These are phyloP conservation scores for Gryganskiella cystojenkinii DNA, from an alignment of 192 early-diverging fungal genomes.

Conservation along the genomic window DNA sequence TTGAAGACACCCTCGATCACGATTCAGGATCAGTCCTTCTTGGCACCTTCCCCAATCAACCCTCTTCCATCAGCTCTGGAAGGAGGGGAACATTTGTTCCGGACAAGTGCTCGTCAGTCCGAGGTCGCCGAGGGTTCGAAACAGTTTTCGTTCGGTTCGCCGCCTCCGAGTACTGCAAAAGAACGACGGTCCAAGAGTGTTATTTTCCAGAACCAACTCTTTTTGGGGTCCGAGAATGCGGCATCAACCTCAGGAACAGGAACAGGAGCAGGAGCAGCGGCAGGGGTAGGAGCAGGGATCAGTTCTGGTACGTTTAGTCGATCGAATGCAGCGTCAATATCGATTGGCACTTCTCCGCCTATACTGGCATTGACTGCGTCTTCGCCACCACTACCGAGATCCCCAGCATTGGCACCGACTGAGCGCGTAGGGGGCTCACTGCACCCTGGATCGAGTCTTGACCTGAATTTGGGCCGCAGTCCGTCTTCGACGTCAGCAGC, in stretches of 20 bases:
- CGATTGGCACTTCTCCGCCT: not conserved
- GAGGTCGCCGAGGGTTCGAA: conserved; percentile 1
- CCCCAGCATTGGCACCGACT: not conserved
- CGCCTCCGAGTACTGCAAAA: conserved; percentile 3
- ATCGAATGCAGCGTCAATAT: too few relatives aligned
- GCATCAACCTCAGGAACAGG: not conserved
- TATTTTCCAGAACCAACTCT: conserved; percentile 8
- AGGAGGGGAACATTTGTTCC: conserved; percentile 26
- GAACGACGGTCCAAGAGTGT: conserved; percentile 35
- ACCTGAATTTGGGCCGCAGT: too few relatives aligned
- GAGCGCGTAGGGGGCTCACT: too few relatives aligned
- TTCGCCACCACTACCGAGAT: conserved; percentile 9
- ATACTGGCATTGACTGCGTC: not conserved
- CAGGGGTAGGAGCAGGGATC: too few relatives aligned
- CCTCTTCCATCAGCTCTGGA: conserved; percentile 30
- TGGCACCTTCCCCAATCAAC: conserved; percentile 39
- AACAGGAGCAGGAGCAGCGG: not conserved
- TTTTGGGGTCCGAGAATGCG: not conserved
- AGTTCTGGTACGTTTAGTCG: too few relatives aligned
- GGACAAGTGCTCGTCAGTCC: not conserved
- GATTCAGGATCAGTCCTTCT: conserved; percentile 37
- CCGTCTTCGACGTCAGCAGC: too few relatives aligned
- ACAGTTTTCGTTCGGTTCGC: not conserved
- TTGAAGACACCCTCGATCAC: conserved; percentile 39
- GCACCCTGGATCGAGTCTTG: too few relatives aligned